phyloP scores from a whole-genome alignment of 345 rosid species.

The Hirschfeldia incana region DNA sequence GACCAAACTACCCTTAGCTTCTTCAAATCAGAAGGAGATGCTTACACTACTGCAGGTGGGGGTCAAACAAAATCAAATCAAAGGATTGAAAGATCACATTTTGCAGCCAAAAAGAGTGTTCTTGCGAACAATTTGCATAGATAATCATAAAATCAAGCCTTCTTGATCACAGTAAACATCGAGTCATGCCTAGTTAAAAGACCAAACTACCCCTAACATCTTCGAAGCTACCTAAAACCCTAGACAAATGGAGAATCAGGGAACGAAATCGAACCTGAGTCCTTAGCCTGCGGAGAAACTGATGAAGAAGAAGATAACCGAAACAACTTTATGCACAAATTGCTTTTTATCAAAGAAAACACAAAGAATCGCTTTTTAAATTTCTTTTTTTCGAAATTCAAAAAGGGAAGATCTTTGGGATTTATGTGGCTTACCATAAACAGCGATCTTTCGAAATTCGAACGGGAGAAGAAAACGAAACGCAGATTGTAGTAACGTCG shows the following conservation, averaged over 20 bases:
- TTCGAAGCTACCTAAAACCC: slow-evolving; percentile 33
- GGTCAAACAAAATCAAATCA: slow-evolving; percentile 25
- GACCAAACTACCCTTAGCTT: slow-evolving; percentile 27
- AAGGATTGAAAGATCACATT: slow-evolving; percentile 19
- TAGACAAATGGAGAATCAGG: slow-evolving; percentile 3
- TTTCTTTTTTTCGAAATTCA: not conserved
- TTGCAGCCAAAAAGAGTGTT: slow-evolving; percentile 7
- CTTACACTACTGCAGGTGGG: slow-evolving; percentile 43
- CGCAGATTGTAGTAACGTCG: slow-evolving; percentile 44
- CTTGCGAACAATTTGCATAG: not conserved
- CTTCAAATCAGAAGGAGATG: slow-evolving; percentile 10
- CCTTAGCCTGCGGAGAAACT: not conserved
- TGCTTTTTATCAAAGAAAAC: slow-evolving; percentile 1
- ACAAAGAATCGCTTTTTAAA: not conserved
- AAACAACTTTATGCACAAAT: not conserved
- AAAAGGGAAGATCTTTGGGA: slow-evolving; percentile 28
- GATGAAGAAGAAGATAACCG: not conserved
- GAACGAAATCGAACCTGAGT: slow-evolving; percentile 23
- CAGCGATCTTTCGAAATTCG: slow-evolving; percentile 18
- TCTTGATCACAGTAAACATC: slow-evolving; percentile 21
- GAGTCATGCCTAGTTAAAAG: not conserved
- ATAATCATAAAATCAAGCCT: no score
- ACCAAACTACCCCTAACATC: slow-evolving; percentile 37
- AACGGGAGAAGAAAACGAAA: slow-evolving; percentile 31
- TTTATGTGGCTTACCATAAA: slow-evolving; percentile 48